These are phyloP conservation scores for Fusarium sulawesiense DNA, from an alignment of 2,329 filamentous ascomycete species.

Conservation along the genomic window DNA sequence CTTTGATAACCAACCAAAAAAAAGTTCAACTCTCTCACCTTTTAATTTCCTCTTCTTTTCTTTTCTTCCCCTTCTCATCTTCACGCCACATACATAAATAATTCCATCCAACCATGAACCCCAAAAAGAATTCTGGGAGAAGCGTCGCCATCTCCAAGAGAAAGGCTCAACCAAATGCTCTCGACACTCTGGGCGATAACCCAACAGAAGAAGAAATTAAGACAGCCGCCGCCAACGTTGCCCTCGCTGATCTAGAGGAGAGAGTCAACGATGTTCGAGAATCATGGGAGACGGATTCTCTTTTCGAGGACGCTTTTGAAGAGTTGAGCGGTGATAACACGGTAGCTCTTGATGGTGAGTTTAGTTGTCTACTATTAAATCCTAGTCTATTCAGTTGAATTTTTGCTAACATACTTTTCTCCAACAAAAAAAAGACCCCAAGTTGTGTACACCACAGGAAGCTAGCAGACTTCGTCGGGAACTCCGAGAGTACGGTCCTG, in stretches of 20 bases:
- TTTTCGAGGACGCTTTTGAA: constrained; percentile 72
- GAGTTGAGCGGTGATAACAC: constrained; percentile 66
- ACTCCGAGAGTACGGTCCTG: constrained; percentile 80
- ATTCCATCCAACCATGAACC: constrained; percentile 44
- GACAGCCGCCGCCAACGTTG: constrained; percentile 51
- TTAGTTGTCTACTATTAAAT: constrained; percentile 31
- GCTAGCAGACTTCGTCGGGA: constrained; percentile 74
- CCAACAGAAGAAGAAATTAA: constrained; percentile 53
- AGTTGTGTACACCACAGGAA: constrained; percentile 75
- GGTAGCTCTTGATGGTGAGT: constrained; percentile 58
- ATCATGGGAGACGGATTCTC: constrained; percentile 72
- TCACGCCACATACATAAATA: not conserved
- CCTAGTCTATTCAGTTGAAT: not conserved
- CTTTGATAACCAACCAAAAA: not conserved
- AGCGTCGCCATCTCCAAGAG: constrained; percentile 49
- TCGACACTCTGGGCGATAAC: constrained; percentile 50
- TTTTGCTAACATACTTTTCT: constrained; percentile 18
- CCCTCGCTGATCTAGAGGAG: constrained; percentile 61
- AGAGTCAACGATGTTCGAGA: constrained; percentile 64
- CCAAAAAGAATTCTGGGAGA: constrained; percentile 48
- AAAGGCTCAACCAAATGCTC: constrained; percentile 52
- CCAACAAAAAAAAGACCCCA: constrained; percentile 52
- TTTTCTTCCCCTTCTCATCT: not conserved
- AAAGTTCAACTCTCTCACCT: constrained; percentile 1
- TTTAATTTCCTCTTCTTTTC: not conserved